These are phyloP conservation scores for Rubia peregrina DNA, from an alignment of 305 asterid species.

Conservation along the genomic window DNA sequence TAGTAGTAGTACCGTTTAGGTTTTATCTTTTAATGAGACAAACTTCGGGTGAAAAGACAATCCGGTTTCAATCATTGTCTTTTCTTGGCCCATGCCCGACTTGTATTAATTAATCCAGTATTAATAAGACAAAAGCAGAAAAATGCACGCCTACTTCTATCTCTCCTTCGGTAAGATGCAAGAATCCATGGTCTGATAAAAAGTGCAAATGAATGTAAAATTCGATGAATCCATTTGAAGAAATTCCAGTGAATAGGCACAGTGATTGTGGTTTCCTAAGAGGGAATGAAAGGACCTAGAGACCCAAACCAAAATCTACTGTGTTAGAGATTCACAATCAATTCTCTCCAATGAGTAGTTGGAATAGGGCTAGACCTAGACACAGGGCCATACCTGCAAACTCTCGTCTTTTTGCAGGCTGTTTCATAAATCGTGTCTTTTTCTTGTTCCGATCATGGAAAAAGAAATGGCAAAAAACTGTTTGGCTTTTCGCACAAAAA, in stretches of 20 bases:
- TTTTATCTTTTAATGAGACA: conserved; percentile 11
- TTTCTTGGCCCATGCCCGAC: neutral
- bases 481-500: conserved; percentile 16
- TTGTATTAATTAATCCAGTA: neutral
- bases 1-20: neutral
- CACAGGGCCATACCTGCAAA: conserved; percentile 48
- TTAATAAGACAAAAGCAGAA: neutral
- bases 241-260: neutral
- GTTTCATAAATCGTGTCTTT: conserved; percentile 55
- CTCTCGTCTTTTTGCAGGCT: conserved; percentile 43
- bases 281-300: neutral
- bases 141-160: neutral
- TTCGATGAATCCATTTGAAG: no score
- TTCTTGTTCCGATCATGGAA: conserved; percentile 16
- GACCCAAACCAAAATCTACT: conserved; percentile 3
- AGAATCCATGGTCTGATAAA: no score
- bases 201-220: no score
- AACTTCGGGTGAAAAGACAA: conserved; percentile 12
- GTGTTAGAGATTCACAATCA: neutral
- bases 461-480: conserved; percentile 3
- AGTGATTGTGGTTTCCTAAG: conserved; percentile 9
- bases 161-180: neutral
- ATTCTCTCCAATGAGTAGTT: conserved; percentile 12
- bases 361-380: conserved; percentile 16
- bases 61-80: conserved; percentile 11